Evolutionary conservation across 495 filamentous ascomycete genomes (phyloP).

Genomic region (Thozetella sp.): DNA sequence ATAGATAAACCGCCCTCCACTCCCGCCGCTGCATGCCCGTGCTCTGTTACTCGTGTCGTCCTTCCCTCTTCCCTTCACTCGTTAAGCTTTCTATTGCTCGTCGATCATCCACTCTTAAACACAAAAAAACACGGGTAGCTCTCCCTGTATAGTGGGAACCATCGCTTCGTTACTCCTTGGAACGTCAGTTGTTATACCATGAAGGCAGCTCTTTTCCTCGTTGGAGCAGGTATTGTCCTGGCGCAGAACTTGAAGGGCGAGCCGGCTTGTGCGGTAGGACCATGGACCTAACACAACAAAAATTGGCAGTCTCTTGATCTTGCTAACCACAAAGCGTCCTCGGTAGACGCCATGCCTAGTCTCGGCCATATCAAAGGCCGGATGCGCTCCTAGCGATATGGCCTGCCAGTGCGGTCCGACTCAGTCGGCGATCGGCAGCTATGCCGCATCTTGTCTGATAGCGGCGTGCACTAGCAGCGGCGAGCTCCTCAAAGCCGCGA

Average conservation of each 20-base stretch:
- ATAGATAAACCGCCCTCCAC: too few relatives aligned
- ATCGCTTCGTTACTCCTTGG: background rate
- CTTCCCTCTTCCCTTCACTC: too few relatives aligned
- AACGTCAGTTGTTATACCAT: slow-evolving; percentile 13
- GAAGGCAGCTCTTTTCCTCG: slow-evolving; percentile 25
- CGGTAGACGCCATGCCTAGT: slow-evolving; percentile 22
- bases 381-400: slow-evolving; percentile 19
- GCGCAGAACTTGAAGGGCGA: slow-evolving; percentile 32
- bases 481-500: slow-evolving; percentile 18
- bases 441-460: slow-evolving; percentile 21
- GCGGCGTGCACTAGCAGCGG: slow-evolving; percentile 7
- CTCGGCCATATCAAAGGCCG: slow-evolving; percentile 22
- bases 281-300: background rate
- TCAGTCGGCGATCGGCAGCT: slow-evolving; percentile 13
- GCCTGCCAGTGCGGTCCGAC: slow-evolving; percentile 26
- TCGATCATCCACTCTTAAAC: too few relatives aligned
- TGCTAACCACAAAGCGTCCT: background rate
- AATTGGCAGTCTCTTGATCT: background rate
- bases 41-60: too few relatives aligned
- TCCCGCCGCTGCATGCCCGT: too few relatives aligned
- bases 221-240: slow-evolving; percentile 15
- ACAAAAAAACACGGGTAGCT: too few relatives aligned
- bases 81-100: too few relatives aligned
- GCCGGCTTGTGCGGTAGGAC: slow-evolving; percentile 36
- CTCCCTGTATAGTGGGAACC: too few relatives aligned